Percentiles rank a stretch among this genome's conserved stretches.
phyloP scores from a whole-genome alignment of 371 early-diverging fungal species.

The Rhizoclosmatium hyalinum region DNA sequence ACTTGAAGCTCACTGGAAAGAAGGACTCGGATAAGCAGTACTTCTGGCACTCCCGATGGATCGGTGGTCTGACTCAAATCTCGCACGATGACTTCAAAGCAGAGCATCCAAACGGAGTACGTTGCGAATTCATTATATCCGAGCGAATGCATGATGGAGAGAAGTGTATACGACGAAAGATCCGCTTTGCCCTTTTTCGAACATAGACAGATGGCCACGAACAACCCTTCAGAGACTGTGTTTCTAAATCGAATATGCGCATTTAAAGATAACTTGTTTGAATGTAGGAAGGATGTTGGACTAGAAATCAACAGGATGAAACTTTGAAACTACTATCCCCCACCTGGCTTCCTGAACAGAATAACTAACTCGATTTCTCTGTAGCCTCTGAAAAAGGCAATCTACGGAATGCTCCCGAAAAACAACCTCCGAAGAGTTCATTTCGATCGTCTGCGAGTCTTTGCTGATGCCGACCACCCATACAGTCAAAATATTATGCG shows the following conservation, averaged over 20 bases:
- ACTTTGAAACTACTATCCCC: too few relatives aligned
- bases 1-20: slow-evolving; percentile 83
- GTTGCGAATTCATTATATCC: slow-evolving; percentile 1
- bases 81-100: slow-evolving; percentile 76
- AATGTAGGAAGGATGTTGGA: too few relatives aligned
- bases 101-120: slow-evolving; percentile 80
- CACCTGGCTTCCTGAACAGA: background rate
- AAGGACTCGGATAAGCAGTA: slow-evolving; percentile 90
- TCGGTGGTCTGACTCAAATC: slow-evolving; percentile 90
- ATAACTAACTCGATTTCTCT: background rate
- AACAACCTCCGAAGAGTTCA: slow-evolving; percentile 83
- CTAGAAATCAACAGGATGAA: too few relatives aligned
- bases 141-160: background rate
- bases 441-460: slow-evolving; percentile 81
- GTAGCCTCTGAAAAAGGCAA: slow-evolving; percentile 81
- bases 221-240: too few relatives aligned
- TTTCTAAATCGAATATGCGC: too few relatives aligned
- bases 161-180: slow-evolving; percentile 1
- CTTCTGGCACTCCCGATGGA: slow-evolving; percentile 87
- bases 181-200: too few relatives aligned
- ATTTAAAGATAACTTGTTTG: too few relatives aligned
- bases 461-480: slow-evolving; percentile 90
- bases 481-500: slow-evolving; percentile 88
- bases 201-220: too few relatives aligned
- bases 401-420: slow-evolving; percentile 96